Evolutionary conservation across 1,284 basidiomycete genomes (phyloP), one percentile per base, ranked within the genome.

Genomic region (Cryptococcus maquisensis): DNA sequence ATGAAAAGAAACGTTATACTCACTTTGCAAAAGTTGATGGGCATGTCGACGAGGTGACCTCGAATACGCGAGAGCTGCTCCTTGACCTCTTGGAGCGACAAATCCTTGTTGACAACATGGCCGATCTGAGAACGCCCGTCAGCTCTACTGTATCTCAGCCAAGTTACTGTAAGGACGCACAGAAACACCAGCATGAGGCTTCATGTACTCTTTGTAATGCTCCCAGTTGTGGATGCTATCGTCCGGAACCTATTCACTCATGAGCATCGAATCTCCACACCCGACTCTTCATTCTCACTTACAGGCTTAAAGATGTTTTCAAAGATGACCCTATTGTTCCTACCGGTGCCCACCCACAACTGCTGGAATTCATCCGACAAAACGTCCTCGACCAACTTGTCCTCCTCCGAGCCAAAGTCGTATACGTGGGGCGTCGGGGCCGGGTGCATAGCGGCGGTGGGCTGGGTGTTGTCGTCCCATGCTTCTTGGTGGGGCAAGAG

Each of bases 161-260:
- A 32, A 10, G 46, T n/a, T 32, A 32, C 10, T 10, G 28, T 10
- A 6, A 42, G 3, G 37, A 61, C 58, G 45, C 40, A 67, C 65
- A 49, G 66, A 58, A 37, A 72, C 64, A 18, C 59, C 59, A 21
- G 59, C 55, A 40, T 64, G 63, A 1, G 65, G 66, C 49, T 59
- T 55, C 8, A 74, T 54, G 72, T 83, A 67, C 63, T 86, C 87
- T 56, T 85, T 84, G 71, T 94, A 95, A 6, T 84, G 81, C 20
- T 81, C 78, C 89, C 88, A 92, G 55, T 80, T 81, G 62, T 84
- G 80, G 51, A 94, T 86, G 26, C 86, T 76, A 72, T 94, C 88
- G 21, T 84, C 86, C 0, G 93, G 92, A 7, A 93, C 83, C 49
- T 66, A 16, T 36, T 18, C 16, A 47, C 28, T 10, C 28, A 40